Evolutionary conservation across 2,329 filamentous ascomycete genomes (phyloP).

Genomic region (Neocatenulostroma microsporum): DNA sequence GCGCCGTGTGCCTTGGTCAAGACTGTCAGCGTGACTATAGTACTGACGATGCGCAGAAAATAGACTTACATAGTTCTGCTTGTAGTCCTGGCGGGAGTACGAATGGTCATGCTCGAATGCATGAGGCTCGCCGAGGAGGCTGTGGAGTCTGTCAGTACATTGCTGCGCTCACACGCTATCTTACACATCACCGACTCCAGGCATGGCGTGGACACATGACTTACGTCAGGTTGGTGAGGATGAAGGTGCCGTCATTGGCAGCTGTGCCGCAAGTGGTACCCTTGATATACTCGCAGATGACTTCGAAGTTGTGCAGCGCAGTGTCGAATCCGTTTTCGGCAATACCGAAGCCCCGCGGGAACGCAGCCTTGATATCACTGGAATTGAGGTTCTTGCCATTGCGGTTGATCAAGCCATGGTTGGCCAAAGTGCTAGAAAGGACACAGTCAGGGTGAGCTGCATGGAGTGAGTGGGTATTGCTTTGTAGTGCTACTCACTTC

Average conservation of each 20-base stretch:
- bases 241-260: conserved; percentile 4
- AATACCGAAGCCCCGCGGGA: conserved; percentile 3
- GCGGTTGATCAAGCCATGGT: conserved; percentile 2
- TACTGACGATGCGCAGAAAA: too few species aligned
- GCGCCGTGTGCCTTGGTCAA: conserved; percentile 1
- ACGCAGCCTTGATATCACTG: not conserved
- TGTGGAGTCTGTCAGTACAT: too few species aligned
- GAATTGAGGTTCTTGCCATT: conserved; percentile 1
- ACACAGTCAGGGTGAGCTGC: too few species aligned
- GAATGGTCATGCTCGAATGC: conserved; percentile 12
- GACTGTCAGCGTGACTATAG: not conserved
- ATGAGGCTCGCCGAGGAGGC: conserved; percentile 1
- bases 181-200: too few species aligned
- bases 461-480: too few species aligned
- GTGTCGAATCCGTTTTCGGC: conserved; percentile 1
- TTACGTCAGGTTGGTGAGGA: conserved; percentile 5
- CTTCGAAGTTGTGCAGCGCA: conserved; percentile 3
- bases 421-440: not conserved
- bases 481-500: too few species aligned
- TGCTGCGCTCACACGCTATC: too few species aligned
- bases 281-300: conserved; percentile 5
- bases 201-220: too few species aligned
- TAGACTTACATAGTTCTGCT: conserved; percentile 3
- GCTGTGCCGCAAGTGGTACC: conserved; percentile 1
- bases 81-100: conserved; percentile 10